Evolutionary conservation across 2,329 filamentous ascomycete species (phyloP).

Genomic region (Leptographium lundbergii): DNA sequence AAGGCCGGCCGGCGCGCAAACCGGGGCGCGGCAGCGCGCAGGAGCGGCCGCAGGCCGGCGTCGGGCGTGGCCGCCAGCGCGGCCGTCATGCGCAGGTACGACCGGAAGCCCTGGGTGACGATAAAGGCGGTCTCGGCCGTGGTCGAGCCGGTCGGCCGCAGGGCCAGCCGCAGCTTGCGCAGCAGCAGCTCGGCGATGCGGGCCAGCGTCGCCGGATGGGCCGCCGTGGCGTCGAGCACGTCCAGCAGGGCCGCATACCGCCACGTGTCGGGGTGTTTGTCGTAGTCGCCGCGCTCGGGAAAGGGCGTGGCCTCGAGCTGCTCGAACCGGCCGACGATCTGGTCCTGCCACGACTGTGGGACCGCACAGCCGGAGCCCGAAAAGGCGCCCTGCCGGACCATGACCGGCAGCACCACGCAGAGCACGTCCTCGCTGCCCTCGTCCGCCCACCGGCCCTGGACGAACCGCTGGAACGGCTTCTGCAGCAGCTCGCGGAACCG

Average conservation of each 20-base stretch:
- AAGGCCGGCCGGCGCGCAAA: constrained; percentile 57
- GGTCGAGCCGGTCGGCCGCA: constrained; percentile 41
- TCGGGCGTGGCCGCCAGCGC: constrained; percentile 43
- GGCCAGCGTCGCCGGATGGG: constrained; percentile 47
- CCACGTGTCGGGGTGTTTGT: constrained; percentile 50
- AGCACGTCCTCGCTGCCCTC: constrained; percentile 52
- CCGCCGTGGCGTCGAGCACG: constrained; percentile 46
- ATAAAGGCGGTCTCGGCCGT: constrained; percentile 60
- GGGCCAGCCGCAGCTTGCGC: constrained; percentile 50
- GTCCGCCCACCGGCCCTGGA: constrained; percentile 61
- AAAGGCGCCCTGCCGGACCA: constrained; percentile 28
- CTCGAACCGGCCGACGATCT: constrained; percentile 59
- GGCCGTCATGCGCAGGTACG: constrained; percentile 55
- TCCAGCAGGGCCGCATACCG: constrained; percentile 54
- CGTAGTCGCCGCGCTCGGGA: constrained; percentile 48
- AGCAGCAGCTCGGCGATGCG: constrained; percentile 54
- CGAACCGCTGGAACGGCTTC: constrained; percentile 73
- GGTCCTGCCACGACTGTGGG: constrained; percentile 60
- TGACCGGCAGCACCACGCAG: constrained; percentile 54
- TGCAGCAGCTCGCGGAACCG: constrained; percentile 71
- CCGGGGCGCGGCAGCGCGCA: constrained; percentile 52
- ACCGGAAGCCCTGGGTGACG: constrained; percentile 60
- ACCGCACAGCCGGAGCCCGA: too few relatives aligned
- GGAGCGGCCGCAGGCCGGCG: constrained; percentile 46
- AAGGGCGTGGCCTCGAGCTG: constrained; percentile 51